Percentiles rank a stretch among this genome's conserved stretches.
Conservation (phyloP, 441 rosid genomes). For the Pelargonium fulgidum region DNA sequence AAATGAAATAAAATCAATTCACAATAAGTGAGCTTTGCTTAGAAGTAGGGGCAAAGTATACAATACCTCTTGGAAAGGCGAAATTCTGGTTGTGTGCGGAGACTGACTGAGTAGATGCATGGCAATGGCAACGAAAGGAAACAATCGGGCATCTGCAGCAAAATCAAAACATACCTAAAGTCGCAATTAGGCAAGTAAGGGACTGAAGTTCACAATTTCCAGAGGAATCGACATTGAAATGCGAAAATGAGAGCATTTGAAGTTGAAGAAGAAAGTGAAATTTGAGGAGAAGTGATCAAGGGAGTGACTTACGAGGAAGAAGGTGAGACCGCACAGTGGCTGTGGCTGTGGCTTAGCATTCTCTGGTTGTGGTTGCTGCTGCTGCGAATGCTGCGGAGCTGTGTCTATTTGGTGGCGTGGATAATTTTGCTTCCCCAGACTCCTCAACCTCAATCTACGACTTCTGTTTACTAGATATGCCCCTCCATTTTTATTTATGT, state of each 20-base stretch:
- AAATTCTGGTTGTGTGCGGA: slow-evolving; percentile 25
- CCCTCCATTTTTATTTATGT: too few species aligned
- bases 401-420: slow-evolving; percentile 5
- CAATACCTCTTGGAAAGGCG: slow-evolving; percentile 33
- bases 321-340: slow-evolving; percentile 11
- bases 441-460: neutral
- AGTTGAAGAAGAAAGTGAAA: slow-evolving; percentile 6
- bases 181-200: neutral
- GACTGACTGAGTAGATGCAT: slow-evolving; percentile 29
- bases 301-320: slow-evolving; percentile 1
- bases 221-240: too few species aligned
- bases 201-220: neutral
- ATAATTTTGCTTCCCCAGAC: neutral
- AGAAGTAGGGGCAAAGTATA: neutral
- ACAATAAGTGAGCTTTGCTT: neutral
- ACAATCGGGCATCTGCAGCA: slow-evolving; percentile 39
- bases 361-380: slow-evolving; percentile 4
- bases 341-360: slow-evolving; percentile 23
- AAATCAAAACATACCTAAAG: slow-evolving; percentile 1
- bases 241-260: neutral
- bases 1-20: neutral
- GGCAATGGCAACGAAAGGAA: slow-evolving; percentile 28
- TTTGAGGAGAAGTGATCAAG: neutral
- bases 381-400: neutral
- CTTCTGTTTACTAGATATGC: too few species aligned